Percentiles rank a stretch among this genome's conserved stretches.
Evolutionary conservation across 306 rosid genomes (phyloP).

Genomic region (Benincasa hispida): DNA sequence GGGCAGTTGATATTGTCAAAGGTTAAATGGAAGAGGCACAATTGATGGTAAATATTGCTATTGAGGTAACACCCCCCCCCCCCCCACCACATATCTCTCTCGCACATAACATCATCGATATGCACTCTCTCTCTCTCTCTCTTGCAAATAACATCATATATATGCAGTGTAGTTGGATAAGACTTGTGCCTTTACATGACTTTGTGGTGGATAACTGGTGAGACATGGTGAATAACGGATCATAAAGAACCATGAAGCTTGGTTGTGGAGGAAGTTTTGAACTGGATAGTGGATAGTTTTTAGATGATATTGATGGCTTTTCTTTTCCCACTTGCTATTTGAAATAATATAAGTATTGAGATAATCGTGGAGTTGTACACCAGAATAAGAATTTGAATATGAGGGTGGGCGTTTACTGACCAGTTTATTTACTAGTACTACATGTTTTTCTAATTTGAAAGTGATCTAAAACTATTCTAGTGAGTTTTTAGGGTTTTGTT

Average conservation of each 20-base stretch:
- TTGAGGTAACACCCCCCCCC: slow-evolving; percentile 36
- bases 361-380: background rate
- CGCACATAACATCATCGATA: background rate
- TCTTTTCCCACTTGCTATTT: background rate
- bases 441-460: background rate
- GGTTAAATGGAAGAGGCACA: slow-evolving; percentile 60
- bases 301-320: background rate
- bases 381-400: background rate
- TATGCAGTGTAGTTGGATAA: background rate
- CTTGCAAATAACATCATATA: background rate
- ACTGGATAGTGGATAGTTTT: background rate
- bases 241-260: background rate
- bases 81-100: no score
- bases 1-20: slow-evolving; percentile 48
- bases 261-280: background rate
- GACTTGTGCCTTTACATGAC: background rate
- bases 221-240: background rate
- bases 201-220: background rate
- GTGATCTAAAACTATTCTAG: background rate
- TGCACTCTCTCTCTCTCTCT: background rate
- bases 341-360: background rate
- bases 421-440: background rate
- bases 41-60: slow-evolving; percentile 71
- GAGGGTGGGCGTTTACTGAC: background rate
- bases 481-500: background rate